Evolutionary conservation across 2,329 filamentous ascomycete genomes (phyloP), one percentile per base, ranked within the genome.

Genomic region (Bimuria novae-zelandiae): DNA sequence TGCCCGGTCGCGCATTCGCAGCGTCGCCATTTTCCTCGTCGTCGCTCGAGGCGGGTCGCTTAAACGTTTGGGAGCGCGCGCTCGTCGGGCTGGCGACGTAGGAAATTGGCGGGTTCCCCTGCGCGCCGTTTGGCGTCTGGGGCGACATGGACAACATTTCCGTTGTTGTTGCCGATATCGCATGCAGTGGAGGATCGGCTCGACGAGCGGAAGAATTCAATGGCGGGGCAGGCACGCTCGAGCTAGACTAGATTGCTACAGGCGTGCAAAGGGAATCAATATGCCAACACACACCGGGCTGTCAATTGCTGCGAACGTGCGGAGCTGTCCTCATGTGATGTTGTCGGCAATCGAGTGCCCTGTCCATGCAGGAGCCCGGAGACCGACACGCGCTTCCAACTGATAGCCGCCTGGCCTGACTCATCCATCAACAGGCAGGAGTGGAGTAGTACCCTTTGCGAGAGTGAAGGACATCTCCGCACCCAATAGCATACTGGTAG

Each of bases 21-120:
- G 48, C 59, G 49, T 72, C 65, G 55, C 65, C 67, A 52, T 72
- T 51, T 43, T 74, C 54, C 27, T 55, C 71, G 51, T 73, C 70
- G 56, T 72, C 68, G 66, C 64, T 73, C 25, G 66, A 71, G n/a
- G 68, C 68, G 7, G 65, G 69, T 50, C 70, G 65, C 58, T 74
- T 73, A 65, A 73, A 73, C 22, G 65, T 67, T 33, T 70, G 63
- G 27, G 64, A 60, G 51, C 63, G 62, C 36, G 59, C 61, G 53
- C 62, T 68, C 37, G 64, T 62, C 36, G 71, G 69, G 57, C 65
- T 70, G 42, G 57, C 59, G 21, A 60, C 61, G 48, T 62, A 65
- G 27, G 61, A 59, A 4, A 71, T 64, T 22, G 59, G 59, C 43
- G 70, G 69, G 46, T 60, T 57, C 19, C 61, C 64, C 55, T 62